Percentiles rank a stretch among this genome's conserved stretches.
Conservation (phyloP, 2,329 filamentous ascomycete species). For the Aspergillus eucalypticola region DNA sequence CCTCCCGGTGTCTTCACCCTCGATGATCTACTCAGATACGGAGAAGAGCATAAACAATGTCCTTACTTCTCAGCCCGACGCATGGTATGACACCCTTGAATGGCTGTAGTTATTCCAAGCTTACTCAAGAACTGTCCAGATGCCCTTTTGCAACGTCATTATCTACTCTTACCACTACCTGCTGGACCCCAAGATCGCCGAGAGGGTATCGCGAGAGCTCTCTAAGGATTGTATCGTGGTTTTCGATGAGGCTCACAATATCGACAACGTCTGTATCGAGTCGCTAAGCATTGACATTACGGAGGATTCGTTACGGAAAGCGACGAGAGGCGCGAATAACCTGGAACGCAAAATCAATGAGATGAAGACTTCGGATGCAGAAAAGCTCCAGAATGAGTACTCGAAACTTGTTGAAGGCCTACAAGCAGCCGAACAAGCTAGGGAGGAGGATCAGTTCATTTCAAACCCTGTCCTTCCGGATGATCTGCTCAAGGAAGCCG, state of each 20-base stretch:
- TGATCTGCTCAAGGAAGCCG: constrained; percentile 90
- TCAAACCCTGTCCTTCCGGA: constrained; percentile 91
- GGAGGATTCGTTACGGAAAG: constrained; percentile 88
- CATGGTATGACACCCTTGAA: constrained; percentile 63
- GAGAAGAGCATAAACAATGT: constrained; percentile 94
- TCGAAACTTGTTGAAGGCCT: constrained; percentile 91
- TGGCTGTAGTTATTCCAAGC: not conserved
- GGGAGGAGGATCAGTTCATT: constrained; percentile 96
- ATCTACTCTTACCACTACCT: constrained; percentile 99
- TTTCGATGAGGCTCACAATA: constrained; percentile 98
- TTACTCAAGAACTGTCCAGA: constrained; percentile 54
- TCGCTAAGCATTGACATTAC: constrained; percentile 95
- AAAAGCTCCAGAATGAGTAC: constrained; percentile 93
- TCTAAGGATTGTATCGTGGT: constrained; percentile 99
- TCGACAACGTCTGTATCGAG: constrained; percentile 99
- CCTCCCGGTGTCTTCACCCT: constrained; percentile 96
- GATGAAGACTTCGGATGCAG: constrained; percentile 93
- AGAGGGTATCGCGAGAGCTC: constrained; percentile 89
- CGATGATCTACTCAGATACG: constrained; percentile 83
- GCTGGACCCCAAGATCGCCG: constrained; percentile 95
- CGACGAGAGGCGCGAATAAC: constrained; percentile 85
- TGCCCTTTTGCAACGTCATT: constrained; percentile 99
- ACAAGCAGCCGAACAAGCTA: constrained; percentile 80
- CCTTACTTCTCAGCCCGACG: constrained; percentile 94
- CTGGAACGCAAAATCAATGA: constrained; percentile 87